phyloP scores from a whole-genome alignment of 2,329 filamentous ascomycete species.

The Penicillium sp. region DNA sequence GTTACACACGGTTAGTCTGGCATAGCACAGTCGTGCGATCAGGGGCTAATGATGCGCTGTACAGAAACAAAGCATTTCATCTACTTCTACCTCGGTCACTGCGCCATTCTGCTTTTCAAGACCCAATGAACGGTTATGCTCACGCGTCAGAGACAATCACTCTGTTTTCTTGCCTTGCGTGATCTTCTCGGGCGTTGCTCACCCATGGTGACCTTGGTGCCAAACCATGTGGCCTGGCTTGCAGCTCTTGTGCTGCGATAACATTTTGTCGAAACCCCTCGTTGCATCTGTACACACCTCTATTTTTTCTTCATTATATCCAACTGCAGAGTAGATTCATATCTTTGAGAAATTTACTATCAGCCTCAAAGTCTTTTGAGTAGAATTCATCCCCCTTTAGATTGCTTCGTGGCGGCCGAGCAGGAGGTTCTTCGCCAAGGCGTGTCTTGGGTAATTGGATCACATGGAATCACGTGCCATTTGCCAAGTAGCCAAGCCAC shows the following conservation, averaged over 20 bases:
- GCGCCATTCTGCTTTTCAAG: conserved; percentile 97
- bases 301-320: not conserved
- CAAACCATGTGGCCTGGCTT: no score
- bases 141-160: not conserved
- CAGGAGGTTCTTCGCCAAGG: no score
- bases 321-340: conserved; percentile 1
- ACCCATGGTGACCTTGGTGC: no score
- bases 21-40: not conserved
- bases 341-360: no score
- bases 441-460: conserved; percentile 1
- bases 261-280: not conserved
- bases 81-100: conserved; percentile 99
- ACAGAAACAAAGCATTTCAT: conserved; percentile 99
- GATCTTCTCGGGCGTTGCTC: no score
- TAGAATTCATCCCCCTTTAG: no score
- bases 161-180: no score
- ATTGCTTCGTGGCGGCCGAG: no score
- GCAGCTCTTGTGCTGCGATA: not conserved
- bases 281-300: conserved; percentile 11
- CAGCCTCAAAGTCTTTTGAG: no score
- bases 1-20: conserved; percentile 78
- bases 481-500: conserved; percentile 31
- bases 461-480: conserved; percentile 18
- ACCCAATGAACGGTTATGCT: conserved; percentile 60
- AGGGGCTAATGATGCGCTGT: not conserved